These are phyloP conservation scores for Neostapfia colusana DNA, from an alignment of 176 grass and related monocot genomes.

Conservation along the genomic window DNA sequence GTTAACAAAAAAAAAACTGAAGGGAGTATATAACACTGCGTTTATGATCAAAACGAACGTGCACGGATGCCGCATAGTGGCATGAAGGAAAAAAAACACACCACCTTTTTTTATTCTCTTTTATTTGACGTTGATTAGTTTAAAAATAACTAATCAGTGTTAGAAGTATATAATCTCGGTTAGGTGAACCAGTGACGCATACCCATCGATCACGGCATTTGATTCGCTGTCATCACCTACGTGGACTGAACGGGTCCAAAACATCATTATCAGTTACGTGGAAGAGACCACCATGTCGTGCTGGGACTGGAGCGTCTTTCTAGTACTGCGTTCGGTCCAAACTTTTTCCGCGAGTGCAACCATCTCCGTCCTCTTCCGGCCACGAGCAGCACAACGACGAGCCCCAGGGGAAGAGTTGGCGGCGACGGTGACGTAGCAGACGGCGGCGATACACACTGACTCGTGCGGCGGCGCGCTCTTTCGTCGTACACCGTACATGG, in stretches of 20 bases:
- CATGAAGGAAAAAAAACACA: no score
- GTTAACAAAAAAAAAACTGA: no score
- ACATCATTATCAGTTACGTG: background rate
- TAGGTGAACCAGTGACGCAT: no score
- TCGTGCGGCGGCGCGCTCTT: background rate
- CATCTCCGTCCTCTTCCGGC: background rate
- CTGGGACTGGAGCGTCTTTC: background rate
- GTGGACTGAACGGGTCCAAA: background rate
- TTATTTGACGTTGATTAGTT: no score
- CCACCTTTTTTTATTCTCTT: no score
- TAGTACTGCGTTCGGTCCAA: background rate
- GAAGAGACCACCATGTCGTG: background rate
- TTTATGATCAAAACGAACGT: no score
- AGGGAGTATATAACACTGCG: no score
- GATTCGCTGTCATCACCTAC: background rate
- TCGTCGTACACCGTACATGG: background rate
- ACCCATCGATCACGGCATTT: background rate
- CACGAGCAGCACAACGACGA: background rate
- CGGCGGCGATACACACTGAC: no score
- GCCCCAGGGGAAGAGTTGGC: background rate
- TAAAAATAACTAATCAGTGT: no score
- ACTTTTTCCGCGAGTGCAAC: conserved; percentile 12
- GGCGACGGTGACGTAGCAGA: conserved; percentile 1
- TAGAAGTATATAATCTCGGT: no score
- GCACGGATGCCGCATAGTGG: no score